A percentile compares a stretch with the other conserved stretches of the same genome.
phyloP scores from a whole-genome alignment of 352 stramenopile genomes.

The Peronospora belbahrii region DNA sequence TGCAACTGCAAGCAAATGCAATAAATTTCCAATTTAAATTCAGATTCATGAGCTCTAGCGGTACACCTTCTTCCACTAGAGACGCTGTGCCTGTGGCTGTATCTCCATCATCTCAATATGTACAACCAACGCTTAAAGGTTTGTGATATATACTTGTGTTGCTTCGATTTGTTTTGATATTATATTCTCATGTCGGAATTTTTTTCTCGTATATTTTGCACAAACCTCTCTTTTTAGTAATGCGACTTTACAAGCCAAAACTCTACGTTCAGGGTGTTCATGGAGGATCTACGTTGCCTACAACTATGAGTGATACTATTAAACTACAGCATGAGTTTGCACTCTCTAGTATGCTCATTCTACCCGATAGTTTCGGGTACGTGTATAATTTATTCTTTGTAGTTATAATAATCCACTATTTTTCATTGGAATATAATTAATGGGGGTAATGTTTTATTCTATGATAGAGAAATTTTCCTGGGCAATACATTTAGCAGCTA shows the following conservation, averaged over 20 bases:
- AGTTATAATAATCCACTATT: neutral
- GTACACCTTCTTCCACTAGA: constrained; percentile 14
- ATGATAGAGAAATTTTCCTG: constrained; percentile 82
- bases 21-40: neutral
- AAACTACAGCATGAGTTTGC: constrained; percentile 71
- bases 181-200: neutral
- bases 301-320: constrained; percentile 35
- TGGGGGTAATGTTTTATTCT: constrained; percentile 4
- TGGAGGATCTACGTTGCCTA: constrained; percentile 56
- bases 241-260: constrained; percentile 88
- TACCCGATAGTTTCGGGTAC: constrained; percentile 88
- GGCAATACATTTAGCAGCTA: constrained; percentile 91
- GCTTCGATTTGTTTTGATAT: no score
- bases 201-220: neutral
- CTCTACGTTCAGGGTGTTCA: constrained; percentile 54
- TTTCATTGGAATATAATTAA: neutral
- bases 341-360: constrained; percentile 83
- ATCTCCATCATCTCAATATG: constrained; percentile 7
- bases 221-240: constrained; percentile 41
- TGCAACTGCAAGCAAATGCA: neutral
- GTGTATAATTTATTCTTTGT: neutral
- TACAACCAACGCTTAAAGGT: constrained; percentile 82
- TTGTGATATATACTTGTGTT: neutral
- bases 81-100: constrained; percentile 1
- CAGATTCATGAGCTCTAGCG: constrained; percentile 14